Evolutionary conservation across 2,329 filamentous ascomycete genomes (phyloP).

Genomic region (Thelonectria rubi): DNA sequence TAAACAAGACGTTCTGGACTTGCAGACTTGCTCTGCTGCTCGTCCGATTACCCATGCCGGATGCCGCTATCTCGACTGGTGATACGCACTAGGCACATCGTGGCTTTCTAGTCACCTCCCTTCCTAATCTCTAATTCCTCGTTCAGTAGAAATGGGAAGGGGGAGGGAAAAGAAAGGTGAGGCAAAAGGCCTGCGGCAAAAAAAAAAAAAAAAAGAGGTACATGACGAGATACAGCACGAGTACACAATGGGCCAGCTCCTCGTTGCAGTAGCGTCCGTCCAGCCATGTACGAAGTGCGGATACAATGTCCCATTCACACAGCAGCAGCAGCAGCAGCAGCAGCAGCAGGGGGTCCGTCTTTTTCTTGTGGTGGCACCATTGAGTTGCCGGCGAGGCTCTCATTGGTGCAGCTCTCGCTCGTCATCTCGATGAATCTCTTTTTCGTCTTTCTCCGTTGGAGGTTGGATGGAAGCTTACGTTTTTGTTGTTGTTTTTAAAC

Average conservation of each 20-base stretch:
- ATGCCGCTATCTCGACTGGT: slow-evolving; percentile 22
- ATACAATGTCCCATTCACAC: background rate
- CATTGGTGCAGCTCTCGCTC: slow-evolving; percentile 17
- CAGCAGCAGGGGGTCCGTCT: background rate
- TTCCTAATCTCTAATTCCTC: slow-evolving; percentile 21
- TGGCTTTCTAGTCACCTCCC: slow-evolving; percentile 20
- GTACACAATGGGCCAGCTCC: background rate
- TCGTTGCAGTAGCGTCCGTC: slow-evolving; percentile 20
- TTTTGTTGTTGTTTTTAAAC: slow-evolving; percentile 16
- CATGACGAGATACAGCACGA: background rate
- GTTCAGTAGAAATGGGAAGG: background rate
- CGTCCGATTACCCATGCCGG: background rate
- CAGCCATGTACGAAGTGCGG: background rate
- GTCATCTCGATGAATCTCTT: slow-evolving; percentile 13
- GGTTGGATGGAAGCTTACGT: slow-evolving; percentile 12
- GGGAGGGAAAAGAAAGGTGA: slow-evolving; percentile 5
- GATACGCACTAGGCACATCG: slow-evolving; percentile 20
- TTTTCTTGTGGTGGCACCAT: slow-evolving; percentile 20
- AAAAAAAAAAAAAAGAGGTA: too few relatives aligned
- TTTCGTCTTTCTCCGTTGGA: background rate
- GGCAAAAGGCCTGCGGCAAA: slow-evolving; percentile 7
- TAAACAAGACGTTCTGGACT: background rate
- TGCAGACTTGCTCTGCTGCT: background rate
- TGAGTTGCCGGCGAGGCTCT: slow-evolving; percentile 14
- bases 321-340: background rate